Percentiles rank a stretch among this genome's conserved stretches.
Evolutionary conservation across 306 rosid genomes (phyloP).

Genomic region (Lotus japonicus): DNA sequence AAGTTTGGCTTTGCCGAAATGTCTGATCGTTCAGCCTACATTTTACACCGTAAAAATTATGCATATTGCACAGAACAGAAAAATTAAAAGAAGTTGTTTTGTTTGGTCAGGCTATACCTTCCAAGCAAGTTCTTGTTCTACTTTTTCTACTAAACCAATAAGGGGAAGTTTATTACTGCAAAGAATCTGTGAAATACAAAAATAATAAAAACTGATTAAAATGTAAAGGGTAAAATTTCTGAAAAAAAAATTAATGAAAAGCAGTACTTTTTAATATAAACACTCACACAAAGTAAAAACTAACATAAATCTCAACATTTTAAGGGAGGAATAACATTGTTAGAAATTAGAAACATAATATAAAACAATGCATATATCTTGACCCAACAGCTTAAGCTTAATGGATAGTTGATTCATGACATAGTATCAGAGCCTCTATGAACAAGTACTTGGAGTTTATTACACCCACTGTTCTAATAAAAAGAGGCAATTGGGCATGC

Average conservation of each 20-base stretch:
- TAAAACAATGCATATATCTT: too few species aligned
- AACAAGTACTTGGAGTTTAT: too few species aligned
- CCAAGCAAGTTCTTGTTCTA: conserved; percentile 97
- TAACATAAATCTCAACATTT: not conserved
- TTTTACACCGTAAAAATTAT: conserved; percentile 24
- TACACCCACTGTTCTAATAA: too few species aligned
- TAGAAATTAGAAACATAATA: too few species aligned
- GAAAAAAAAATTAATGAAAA: not conserved
- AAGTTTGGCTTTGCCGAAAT: conserved; percentile 78
- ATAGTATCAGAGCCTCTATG: too few species aligned
- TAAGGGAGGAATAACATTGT: not conserved
- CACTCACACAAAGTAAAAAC: not conserved
- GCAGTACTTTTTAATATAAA: not conserved
- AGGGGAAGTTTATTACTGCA: conserved; percentile 84
- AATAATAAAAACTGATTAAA: not conserved
- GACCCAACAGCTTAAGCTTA: too few species aligned
- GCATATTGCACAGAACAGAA: conserved; percentile 8
- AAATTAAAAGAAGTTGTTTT: conserved; percentile 10
- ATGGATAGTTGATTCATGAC: too few species aligned
- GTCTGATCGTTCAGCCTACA: conserved; percentile 89
- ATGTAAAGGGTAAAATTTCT: conserved; percentile 3
- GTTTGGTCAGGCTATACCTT: conserved; percentile 52
- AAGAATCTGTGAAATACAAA: conserved; percentile 55
- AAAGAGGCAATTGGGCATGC: too few species aligned
- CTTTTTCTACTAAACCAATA: conserved; percentile 84